Base-by-base conservation (phyloP, 306 rosid species). In the Cyclanthera cordifolia region DNA sequence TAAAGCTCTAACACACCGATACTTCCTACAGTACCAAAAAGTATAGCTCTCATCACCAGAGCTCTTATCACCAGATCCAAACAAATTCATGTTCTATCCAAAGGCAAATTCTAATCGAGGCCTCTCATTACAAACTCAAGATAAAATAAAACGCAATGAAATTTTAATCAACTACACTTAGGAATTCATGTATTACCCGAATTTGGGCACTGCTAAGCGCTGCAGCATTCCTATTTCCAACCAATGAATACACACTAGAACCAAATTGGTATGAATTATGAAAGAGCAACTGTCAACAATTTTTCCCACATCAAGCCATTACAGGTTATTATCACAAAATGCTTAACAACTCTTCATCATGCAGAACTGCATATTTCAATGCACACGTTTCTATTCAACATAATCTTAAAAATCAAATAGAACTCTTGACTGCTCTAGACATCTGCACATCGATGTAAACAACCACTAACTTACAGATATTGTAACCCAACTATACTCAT, bases 41-140 rank as follows among this genome's bases (percentile, higher is more conserved):
- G 15, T 34, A 47, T 37, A 34, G 2, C 47, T n/a, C n/a, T n/a
- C n/a, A n/a, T n/a, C n/a, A n/a, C n/a, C n/a, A n/a, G n/a, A n/a
- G n/a, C n/a, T n/a, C n/a, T 60, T 60, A 60, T 60, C 16, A 32
- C n/a, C 49, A 60, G 41, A 37, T 60, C 65, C 21, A 61, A 34
- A 39, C 50, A 37, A 17, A 60, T 60, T 17, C 17, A 14, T n/a
- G 41, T 56, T 56, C 17, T 24, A 23, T 24, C 21, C 20, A 56
- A 56, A 27, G 5, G 41, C 5, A 56, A 30, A 58, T 58, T 57
- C 30, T 19, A 14, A 57, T 14, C 19, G 37, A 28, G 6, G 12
- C 19, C 65, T 57, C 65, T 57, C 9, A 5, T 32, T 1, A 47
- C 25, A 34, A 37, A 34, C 32, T 58, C 17, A 1, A 60, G 67